Conservation (phyloP, 306 rosid species). For the Fragaria iinumae region DNA sequence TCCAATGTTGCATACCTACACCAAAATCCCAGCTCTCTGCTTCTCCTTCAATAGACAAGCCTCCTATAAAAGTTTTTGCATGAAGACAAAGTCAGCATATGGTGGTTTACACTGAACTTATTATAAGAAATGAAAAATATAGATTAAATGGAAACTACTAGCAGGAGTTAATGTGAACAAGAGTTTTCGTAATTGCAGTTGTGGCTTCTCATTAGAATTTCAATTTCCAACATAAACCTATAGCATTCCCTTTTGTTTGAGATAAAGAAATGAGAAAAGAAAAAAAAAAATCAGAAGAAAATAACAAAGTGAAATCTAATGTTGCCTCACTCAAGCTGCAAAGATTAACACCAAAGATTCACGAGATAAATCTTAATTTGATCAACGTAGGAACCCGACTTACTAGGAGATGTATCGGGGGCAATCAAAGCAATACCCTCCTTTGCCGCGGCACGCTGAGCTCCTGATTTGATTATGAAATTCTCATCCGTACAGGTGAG, state of each 20-base stretch:
- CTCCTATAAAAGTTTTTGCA: slow-evolving; percentile 47
- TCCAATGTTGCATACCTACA: slow-evolving; percentile 52
- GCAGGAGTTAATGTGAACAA: not conserved
- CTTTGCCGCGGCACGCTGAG: slow-evolving; percentile 73
- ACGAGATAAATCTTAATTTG: not conserved
- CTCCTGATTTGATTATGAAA: slow-evolving; percentile 74
- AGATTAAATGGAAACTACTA: not conserved
- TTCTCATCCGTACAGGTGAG: slow-evolving; percentile 86
- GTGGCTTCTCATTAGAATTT: not conserved
- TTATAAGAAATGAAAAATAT: not conserved
- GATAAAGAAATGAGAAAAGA: not conserved
- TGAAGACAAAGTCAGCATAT: slow-evolving; percentile 11
- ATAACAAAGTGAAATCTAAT: not conserved
- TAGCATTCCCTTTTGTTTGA: not conserved
- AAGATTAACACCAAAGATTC: not conserved
- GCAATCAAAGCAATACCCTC: slow-evolving; percentile 71
- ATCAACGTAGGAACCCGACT: slow-evolving; percentile 8
- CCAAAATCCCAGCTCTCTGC: slow-evolving; percentile 97
- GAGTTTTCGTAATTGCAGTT: not conserved
- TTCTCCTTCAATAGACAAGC: slow-evolving; percentile 96
- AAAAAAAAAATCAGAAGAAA: not conserved
- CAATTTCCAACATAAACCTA: not conserved
- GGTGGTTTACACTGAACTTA: not conserved
- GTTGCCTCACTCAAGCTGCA: not conserved
- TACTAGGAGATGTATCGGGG: slow-evolving; percentile 96